These are phyloP conservation scores for Paramecium biaurelia DNA, from an alignment of 73 alveolate species.

Conservation along the genomic window DNA sequence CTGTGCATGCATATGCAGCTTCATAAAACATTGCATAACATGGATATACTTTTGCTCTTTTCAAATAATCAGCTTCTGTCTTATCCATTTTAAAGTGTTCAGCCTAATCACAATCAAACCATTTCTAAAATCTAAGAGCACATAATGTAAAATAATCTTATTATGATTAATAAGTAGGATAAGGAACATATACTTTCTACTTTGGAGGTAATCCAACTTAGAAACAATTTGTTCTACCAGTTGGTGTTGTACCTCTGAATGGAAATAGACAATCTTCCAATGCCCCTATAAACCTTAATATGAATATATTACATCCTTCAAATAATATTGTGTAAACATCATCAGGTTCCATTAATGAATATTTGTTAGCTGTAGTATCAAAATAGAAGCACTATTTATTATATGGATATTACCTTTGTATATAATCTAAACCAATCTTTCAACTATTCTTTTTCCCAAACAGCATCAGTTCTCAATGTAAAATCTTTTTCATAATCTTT, in stretches of 20 bases:
- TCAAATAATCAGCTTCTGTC: constrained; percentile 39
- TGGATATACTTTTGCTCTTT: constrained; percentile 60
- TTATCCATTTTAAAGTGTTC: constrained; percentile 55
- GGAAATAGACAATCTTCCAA: constrained; percentile 61
- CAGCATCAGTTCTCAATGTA: constrained; percentile 64
- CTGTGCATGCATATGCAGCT: constrained; percentile 66
- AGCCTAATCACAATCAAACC: constrained; percentile 67
- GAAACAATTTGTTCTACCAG: constrained; percentile 60
- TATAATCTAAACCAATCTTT: constrained; percentile 62
- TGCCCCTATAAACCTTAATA: constrained; percentile 55
- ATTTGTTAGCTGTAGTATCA: constrained; percentile 52
- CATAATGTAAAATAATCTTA: constrained; percentile 62
- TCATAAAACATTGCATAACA: constrained; percentile 60
- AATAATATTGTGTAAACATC: constrained; percentile 61
- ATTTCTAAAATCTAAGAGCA: constrained; percentile 60
- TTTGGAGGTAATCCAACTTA: constrained; percentile 61
- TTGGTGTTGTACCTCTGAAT: constrained; percentile 61
- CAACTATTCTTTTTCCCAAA: constrained; percentile 61
- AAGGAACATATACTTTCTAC: constrained; percentile 56
- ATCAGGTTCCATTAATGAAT: constrained; percentile 62
- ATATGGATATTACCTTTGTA: constrained; percentile 34
- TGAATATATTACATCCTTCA: constrained; percentile 57
- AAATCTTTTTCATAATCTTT: constrained; percentile 60
- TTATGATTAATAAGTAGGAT: constrained; percentile 52
- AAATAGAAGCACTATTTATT: constrained; percentile 52